phyloP scores from a whole-genome alignment of 352 stramenopile species.

The Paralagenidium karlingii region DNA sequence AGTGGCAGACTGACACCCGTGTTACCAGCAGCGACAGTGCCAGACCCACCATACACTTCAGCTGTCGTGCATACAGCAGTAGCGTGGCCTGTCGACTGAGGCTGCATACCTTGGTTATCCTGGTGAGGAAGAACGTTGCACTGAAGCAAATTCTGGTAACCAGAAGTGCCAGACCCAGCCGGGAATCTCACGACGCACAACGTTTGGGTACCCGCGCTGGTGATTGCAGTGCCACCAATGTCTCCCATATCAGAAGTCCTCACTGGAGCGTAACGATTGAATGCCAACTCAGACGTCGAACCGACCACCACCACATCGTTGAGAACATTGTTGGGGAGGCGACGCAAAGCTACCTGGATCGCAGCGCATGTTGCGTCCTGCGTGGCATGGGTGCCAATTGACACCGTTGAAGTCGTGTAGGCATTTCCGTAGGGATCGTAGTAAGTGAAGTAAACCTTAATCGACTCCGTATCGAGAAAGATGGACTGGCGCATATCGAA shows the following conservation, averaged over 20 bases:
- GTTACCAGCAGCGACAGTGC: background rate
- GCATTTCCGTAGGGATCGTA: conserved; percentile 58
- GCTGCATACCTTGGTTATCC: conserved; percentile 17
- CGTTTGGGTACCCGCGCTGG: background rate
- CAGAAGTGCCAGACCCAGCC: conserved; percentile 32
- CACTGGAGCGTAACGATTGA: conserved; percentile 12
- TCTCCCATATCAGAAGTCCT: conserved; percentile 3
- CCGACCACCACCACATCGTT: conserved; percentile 26
- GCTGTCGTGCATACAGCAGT: conserved; percentile 15
- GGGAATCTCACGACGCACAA: conserved; percentile 32
- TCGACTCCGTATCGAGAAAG: background rate
- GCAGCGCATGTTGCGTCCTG: conserved; percentile 8
- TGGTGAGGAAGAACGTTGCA: conserved; percentile 27
- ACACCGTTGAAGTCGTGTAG: conserved; percentile 35
- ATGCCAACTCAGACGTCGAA: conserved; percentile 3
- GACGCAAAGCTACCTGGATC: conserved; percentile 24
- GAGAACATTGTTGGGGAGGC: conserved; percentile 54
- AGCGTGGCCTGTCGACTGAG: conserved; percentile 2
- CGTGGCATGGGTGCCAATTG: conserved; percentile 1
- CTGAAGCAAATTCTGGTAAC: conserved; percentile 37
- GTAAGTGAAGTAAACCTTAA: conserved; percentile 42
- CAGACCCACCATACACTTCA: conserved; percentile 14
- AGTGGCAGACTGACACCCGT: conserved; percentile 8
- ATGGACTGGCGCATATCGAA: conserved; percentile 44
- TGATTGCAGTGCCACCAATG: background rate